Evolutionary conservation across 148 eudicot genomes (phyloP).

Genomic region (Camellia lanceoleosa): DNA sequence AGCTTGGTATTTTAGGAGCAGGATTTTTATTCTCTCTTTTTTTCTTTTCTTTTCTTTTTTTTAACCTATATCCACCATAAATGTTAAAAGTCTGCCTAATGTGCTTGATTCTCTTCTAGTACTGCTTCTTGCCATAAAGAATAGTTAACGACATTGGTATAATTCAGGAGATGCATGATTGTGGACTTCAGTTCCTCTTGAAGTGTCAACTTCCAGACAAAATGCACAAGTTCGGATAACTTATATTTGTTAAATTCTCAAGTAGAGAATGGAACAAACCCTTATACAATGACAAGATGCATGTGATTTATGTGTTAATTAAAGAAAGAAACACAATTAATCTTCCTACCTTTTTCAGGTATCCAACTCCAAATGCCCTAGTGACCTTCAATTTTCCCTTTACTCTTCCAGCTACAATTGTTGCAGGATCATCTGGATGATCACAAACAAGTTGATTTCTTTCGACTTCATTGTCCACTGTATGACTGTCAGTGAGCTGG

Average conservation of each 20-base stretch:
- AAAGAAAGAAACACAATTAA: background rate
- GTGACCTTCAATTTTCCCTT: slow-evolving; percentile 96
- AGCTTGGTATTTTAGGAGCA: background rate
- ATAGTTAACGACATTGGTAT: background rate
- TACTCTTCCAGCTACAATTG: slow-evolving; percentile 64
- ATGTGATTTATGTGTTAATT: background rate
- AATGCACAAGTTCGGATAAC: background rate
- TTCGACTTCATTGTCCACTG: slow-evolving; percentile 73
- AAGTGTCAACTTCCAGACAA: no score
- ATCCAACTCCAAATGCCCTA: slow-evolving; percentile 96
- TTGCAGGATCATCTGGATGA: slow-evolving; percentile 82
- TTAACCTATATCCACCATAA: background rate
- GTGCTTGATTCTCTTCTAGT: background rate
- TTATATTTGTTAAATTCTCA: background rate
- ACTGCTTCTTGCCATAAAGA: background rate
- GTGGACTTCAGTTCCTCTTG: background rate
- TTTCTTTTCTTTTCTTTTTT: no score
- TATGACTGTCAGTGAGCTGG: slow-evolving; percentile 80
- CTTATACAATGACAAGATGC: no score
- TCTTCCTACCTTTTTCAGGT: slow-evolving; percentile 69
- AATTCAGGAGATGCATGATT: background rate
- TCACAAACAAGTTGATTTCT: slow-evolving; percentile 49
- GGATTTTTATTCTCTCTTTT: no score
- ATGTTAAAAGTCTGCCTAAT: background rate
- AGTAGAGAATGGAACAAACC: background rate